A percentile compares a stretch with the other conserved stretches of the same genome.
Conservation (phyloP, 306 rosid species). For the Begonia peltatifolia region DNA sequence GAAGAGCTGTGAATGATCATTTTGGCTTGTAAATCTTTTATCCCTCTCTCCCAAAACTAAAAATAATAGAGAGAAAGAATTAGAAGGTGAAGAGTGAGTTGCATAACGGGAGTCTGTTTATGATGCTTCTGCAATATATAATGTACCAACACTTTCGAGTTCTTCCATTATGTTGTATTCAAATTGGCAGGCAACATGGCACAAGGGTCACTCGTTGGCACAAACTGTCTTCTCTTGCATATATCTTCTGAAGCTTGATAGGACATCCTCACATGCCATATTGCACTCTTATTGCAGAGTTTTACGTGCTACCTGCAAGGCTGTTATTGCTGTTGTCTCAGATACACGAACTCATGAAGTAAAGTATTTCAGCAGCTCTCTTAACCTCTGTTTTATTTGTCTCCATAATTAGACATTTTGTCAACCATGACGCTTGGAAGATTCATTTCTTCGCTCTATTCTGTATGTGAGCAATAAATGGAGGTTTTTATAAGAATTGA, state of each 20-base stretch:
- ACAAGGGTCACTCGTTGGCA: slow-evolving; percentile 95
- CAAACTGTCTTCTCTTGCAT: slow-evolving; percentile 96
- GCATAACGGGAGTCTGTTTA: too few species aligned
- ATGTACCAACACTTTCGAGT: background rate
- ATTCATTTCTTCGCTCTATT: too few species aligned
- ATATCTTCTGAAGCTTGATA: slow-evolving; percentile 78
- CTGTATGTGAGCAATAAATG: too few species aligned
- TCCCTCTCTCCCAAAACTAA: background rate
- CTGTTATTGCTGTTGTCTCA: slow-evolving; percentile 65
- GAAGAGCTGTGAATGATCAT: too few species aligned
- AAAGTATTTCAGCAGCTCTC: slow-evolving; percentile 65
- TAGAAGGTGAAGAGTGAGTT: too few species aligned
- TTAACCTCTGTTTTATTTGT: slow-evolving; percentile 5
- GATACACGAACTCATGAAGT: slow-evolving; percentile 99
- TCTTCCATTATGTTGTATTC: slow-evolving; percentile 2
- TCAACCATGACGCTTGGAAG: too few species aligned
- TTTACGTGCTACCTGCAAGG: slow-evolving; percentile 77
- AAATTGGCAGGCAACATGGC: slow-evolving; percentile 95
- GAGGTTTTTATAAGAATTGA: too few species aligned
- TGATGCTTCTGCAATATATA: background rate
- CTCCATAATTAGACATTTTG: background rate
- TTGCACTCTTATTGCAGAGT: slow-evolving; percentile 78
- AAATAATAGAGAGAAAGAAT: background rate
- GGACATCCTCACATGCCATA: slow-evolving; percentile 73
- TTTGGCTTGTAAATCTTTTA: too few species aligned